Evolutionary conservation across 2,329 filamentous ascomycete species (phyloP).

Genomic region (Dothideomycetes sp.): DNA sequence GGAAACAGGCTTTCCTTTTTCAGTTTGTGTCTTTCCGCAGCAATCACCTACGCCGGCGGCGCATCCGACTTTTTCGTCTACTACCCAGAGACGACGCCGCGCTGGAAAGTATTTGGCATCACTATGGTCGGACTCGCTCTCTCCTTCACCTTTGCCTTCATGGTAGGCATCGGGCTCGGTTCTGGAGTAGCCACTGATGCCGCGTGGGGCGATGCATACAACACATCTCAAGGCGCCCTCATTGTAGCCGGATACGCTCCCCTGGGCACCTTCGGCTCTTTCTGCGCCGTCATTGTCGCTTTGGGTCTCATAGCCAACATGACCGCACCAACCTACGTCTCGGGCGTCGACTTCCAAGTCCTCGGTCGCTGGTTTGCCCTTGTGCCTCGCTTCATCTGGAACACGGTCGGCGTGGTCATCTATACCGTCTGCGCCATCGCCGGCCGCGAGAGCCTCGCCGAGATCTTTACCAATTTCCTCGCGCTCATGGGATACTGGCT

Average conservation of each 20-base stretch:
- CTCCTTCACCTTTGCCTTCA: constrained; percentile 50
- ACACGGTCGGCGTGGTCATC: constrained; percentile 49
- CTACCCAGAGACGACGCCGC: constrained; percentile 43
- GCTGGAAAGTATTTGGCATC: constrained; percentile 43
- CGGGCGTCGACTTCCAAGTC: constrained; percentile 58
- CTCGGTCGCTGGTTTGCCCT: constrained; percentile 46
- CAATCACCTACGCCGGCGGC: constrained; percentile 51
- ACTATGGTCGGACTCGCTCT: constrained; percentile 45
- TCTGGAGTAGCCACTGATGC: constrained; percentile 43
- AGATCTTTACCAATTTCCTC: constrained; percentile 59
- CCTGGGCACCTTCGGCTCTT: constrained; percentile 52
- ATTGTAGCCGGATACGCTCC: constrained; percentile 51
- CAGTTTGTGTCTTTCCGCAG: constrained; percentile 53
- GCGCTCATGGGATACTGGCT: constrained; percentile 64
- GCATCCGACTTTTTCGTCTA: constrained; percentile 62
- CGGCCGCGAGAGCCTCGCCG: constrained; percentile 48
- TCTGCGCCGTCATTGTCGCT: constrained; percentile 54
- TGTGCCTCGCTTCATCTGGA: constrained; percentile 56
- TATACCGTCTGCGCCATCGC: constrained; percentile 55
- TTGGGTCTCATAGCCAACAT: constrained; percentile 56
- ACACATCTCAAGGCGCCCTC: constrained; percentile 49
- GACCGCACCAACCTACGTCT: constrained; percentile 52
- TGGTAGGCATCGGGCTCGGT: constrained; percentile 52
- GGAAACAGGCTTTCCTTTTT: constrained; percentile 58
- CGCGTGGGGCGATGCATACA: constrained; percentile 47